Conservation (phyloP, 805 yeast species). For the Grigorovia humatica region DNA sequence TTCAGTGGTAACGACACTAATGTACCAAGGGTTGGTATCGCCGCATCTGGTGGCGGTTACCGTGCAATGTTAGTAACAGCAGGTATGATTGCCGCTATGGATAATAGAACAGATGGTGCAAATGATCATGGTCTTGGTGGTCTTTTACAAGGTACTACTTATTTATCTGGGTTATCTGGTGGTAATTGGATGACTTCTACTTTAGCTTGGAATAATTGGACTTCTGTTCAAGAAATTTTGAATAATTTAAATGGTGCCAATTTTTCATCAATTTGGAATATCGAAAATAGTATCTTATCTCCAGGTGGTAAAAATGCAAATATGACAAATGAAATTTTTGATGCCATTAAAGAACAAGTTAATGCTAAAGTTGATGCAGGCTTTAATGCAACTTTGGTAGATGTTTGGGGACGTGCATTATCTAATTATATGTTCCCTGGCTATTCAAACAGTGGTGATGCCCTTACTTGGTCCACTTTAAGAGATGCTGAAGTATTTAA, state of each 20-base stretch:
- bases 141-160: conserved; percentile 56
- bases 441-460: conserved; percentile 50
- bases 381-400: conserved; percentile 54
- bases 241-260: conserved; percentile 17
- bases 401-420: conserved; percentile 70
- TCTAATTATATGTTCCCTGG: conserved; percentile 63
- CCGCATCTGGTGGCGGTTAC: conserved; percentile 84
- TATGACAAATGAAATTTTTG: conserved; percentile 41
- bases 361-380: conserved; percentile 50
- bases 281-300: conserved; percentile 48
- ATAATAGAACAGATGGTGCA: conserved; percentile 52
- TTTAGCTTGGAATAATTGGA: conserved; percentile 59
- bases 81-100: conserved; percentile 75
- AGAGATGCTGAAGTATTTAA: conserved; percentile 51
- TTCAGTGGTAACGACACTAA: conserved; percentile 24
- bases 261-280: conserved; percentile 53
- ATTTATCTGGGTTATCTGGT: conserved; percentile 71
- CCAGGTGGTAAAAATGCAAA: conserved; percentile 55
- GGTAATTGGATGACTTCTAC: conserved; percentile 77
- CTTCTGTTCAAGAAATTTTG: conserved; percentile 53
- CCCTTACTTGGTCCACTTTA: conserved; percentile 47
- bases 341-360: conserved; percentile 42
- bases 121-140: conserved; percentile 60
- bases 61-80: conserved; percentile 85
- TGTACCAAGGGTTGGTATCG: conserved; percentile 40